Conservation (phyloP, 768 basidiomycete species). For the Tulasnella sp. region DNA sequence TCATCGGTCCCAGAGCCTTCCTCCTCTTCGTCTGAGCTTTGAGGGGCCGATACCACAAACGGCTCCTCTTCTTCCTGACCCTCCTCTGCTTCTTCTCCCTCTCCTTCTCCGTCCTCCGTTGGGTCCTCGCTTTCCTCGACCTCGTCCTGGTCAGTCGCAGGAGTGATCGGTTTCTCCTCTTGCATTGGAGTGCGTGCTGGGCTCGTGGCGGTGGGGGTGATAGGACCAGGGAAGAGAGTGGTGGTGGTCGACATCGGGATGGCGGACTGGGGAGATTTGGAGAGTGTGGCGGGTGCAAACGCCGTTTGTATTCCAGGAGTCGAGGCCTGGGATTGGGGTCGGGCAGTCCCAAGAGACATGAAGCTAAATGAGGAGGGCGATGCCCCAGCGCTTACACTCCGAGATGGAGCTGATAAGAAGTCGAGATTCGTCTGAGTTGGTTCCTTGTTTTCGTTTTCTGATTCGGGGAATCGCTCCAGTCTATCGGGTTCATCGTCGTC, state of each 20-base stretch:
- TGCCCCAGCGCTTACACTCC: not conserved
- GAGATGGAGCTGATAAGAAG: not conserved
- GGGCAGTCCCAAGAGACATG: constrained; percentile 1
- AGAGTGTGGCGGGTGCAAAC: not conserved
- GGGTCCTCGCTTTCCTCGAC: constrained; percentile 18
- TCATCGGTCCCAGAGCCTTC: constrained; percentile 21
- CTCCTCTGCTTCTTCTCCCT: constrained; percentile 19
- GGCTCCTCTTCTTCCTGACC: constrained; percentile 6
- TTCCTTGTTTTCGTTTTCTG: constrained; percentile 9
- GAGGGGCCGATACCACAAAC: not conserved
- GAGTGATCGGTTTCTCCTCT: constrained; percentile 13
- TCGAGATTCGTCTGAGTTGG: not conserved
- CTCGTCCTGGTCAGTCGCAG: constrained; percentile 5
- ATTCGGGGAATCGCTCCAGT: constrained; percentile 11
- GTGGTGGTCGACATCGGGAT: constrained; percentile 24
- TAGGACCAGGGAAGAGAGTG: constrained; percentile 12
- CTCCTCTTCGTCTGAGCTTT: constrained; percentile 1
- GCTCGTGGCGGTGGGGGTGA: constrained; percentile 5
- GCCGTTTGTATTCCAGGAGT: not conserved
- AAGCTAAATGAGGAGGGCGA: not conserved
- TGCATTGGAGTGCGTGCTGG: constrained; percentile 6
- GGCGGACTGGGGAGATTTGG: not conserved
- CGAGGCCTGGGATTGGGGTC: not conserved
- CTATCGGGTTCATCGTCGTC: constrained; percentile 13
- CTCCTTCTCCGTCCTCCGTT: constrained; percentile 15